Conservation (phyloP, 1,284 basidiomycete species). For the Ustilago lituana region DNA sequence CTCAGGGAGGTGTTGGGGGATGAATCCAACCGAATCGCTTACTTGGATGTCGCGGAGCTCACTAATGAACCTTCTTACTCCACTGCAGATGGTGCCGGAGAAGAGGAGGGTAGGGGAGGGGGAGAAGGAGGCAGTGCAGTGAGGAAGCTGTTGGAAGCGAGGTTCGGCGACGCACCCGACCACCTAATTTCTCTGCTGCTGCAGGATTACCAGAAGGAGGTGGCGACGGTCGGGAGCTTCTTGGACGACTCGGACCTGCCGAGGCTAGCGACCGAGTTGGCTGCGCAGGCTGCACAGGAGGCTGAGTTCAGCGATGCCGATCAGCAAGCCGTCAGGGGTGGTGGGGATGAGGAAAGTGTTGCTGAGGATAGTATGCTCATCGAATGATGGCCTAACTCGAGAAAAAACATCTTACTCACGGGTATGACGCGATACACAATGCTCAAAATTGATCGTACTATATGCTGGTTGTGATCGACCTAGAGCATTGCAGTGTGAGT, state of each 20-base stretch:
- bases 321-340: not conserved
- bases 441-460: too few relatives aligned
- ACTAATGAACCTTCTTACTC: not conserved
- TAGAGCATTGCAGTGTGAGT: too few relatives aligned
- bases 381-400: constrained; percentile 5
- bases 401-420: too few relatives aligned
- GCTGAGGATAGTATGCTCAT: constrained; percentile 25
- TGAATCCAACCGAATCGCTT: constrained; percentile 5
- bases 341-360: not conserved
- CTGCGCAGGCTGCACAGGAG: constrained; percentile 16
- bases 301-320: not conserved
- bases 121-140: too few relatives aligned
- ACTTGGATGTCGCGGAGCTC: constrained; percentile 6
- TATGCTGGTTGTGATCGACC: too few relatives aligned
- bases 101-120: not conserved
- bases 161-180: constrained; percentile 6
- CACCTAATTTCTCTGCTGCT: constrained; percentile 11
- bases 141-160: constrained; percentile 15
- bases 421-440: too few relatives aligned
- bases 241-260: constrained; percentile 41
- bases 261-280: constrained; percentile 24
- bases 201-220: constrained; percentile 23
- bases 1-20: constrained; percentile 24
- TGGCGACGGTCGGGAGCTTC: constrained; percentile 12
- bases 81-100: not conserved